Base-by-base conservation (phyloP, 2,329 filamentous ascomycete species). In the Pyrenochaeta sp. region DNA sequence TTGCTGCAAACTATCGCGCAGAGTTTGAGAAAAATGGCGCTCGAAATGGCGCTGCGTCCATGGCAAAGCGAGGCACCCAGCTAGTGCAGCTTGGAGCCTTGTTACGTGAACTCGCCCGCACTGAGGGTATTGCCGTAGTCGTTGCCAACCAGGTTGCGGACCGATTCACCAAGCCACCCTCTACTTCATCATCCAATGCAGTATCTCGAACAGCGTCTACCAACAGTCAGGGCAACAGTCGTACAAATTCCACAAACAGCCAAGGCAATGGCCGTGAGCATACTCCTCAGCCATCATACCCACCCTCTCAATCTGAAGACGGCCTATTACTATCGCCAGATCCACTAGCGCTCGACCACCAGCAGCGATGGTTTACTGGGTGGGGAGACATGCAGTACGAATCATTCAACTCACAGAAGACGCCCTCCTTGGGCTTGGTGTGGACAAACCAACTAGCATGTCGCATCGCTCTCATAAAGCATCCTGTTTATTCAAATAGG, bases 61-160 rank as follows among this genome's bases (percentile, higher is more conserved):
- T 98, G 81, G 91, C 90, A 21, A 87, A 87, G 33, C 86, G 95
- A 57, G 88, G 89, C 59, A 82, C 85, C 45, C 90, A 96, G 69
- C 85, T 99, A 45, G 83, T 91, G 14, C 87, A 88, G 27, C 80
- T 97, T 2, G 91, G 94, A 31, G 85, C 88, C 35, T 81, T 91
- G 45, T 81, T 99, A 18, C 86, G 92, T 31, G 84, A 88, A 33
- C 79, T 98, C 1, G 95, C 95, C 1, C 84, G 85, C 32, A 85
- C 83, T 36, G 81, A 96, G 68, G 83, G 89, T 60, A 81, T 97
- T 40, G 93, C 92, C 20, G 83, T 99, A 23, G 92, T 99, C 1
- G 90, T 97, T 2, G 90, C 94, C 4, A 99, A 99, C 72, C 95
- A 99, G 75, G 94, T 99, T 27, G 90, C 91, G 5, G 95, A 99